Conservation (phyloP, 306 rosid genomes). For the Trifolium dubium region DNA sequence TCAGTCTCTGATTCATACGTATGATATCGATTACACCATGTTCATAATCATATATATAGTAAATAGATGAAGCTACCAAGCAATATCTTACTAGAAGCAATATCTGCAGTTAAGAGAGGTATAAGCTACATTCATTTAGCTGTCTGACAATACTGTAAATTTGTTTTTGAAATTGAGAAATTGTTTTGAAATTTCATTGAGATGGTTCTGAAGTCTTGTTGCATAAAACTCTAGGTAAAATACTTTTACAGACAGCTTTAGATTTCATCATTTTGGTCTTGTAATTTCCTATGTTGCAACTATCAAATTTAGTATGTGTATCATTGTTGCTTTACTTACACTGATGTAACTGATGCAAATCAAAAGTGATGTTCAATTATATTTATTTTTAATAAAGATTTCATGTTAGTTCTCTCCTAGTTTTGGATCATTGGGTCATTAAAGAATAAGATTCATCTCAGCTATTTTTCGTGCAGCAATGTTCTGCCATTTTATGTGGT, state of each 20-base stretch:
- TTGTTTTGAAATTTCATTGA: constrained; percentile 28
- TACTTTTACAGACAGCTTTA: constrained; percentile 4
- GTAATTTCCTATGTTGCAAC: constrained; percentile 15
- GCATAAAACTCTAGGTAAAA: background rate
- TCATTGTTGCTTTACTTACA: background rate
- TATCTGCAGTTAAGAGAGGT: constrained; percentile 47
- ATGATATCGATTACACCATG: constrained; percentile 44
- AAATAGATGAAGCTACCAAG: constrained; percentile 54
- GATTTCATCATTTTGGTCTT: constrained; percentile 15
- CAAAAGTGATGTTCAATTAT: background rate
- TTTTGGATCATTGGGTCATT: background rate
- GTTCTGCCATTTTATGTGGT: background rate
- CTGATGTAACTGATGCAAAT: background rate
- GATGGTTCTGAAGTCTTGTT: constrained; percentile 13
- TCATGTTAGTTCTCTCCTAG: background rate
- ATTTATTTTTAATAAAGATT: background rate
- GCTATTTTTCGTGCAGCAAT: background rate
- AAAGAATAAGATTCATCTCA: background rate
- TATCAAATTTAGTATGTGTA: constrained; percentile 1
- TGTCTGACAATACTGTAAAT: constrained; percentile 53
- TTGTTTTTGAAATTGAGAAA: constrained; percentile 35
- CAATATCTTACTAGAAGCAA: constrained; percentile 46
- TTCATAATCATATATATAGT: constrained; percentile 65
- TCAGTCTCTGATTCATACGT: constrained; percentile 78
- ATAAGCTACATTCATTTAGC: constrained; percentile 37